These are phyloP conservation scores for Actinidia polygama DNA, from an alignment of 179 eudicot species.

Conservation along the genomic window DNA sequence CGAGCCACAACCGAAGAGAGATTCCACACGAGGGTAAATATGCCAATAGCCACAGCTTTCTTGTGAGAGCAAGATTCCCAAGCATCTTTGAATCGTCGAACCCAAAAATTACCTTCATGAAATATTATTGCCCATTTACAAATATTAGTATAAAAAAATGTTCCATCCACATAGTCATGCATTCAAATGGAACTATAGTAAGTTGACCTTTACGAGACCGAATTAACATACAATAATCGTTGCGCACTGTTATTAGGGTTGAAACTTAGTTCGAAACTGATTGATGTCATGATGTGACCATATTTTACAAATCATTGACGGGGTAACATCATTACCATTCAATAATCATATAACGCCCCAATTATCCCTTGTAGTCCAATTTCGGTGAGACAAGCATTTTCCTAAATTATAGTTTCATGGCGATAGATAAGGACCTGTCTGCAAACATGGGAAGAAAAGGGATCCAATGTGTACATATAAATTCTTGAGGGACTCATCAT, in stretches of 20 bases:
- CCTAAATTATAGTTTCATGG: background rate
- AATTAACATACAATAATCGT: background rate
- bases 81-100: conserved; percentile 64
- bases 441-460: background rate
- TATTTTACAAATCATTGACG: no score
- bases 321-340: no score
- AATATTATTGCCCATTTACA: background rate
- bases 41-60: conserved; percentile 66
- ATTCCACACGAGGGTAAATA: conserved; percentile 74
- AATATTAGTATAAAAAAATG: background rate
- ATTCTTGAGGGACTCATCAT: conserved; percentile 12
- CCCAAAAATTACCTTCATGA: conserved; percentile 68
- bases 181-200: background rate
- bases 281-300: no score
- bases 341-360: no score
- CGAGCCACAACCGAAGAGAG: conserved; percentile 63
- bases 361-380: no score
- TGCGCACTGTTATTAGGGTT: no score
- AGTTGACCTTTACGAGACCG: background rate
- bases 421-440: background rate
- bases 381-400: no score
- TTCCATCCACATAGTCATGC: background rate
- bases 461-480: background rate
- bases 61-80: conserved; percentile 82
- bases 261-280: no score